These are phyloP conservation scores for Silene noctiflora DNA, from an alignment of 179 eudicot species.

Conservation along the genomic window DNA sequence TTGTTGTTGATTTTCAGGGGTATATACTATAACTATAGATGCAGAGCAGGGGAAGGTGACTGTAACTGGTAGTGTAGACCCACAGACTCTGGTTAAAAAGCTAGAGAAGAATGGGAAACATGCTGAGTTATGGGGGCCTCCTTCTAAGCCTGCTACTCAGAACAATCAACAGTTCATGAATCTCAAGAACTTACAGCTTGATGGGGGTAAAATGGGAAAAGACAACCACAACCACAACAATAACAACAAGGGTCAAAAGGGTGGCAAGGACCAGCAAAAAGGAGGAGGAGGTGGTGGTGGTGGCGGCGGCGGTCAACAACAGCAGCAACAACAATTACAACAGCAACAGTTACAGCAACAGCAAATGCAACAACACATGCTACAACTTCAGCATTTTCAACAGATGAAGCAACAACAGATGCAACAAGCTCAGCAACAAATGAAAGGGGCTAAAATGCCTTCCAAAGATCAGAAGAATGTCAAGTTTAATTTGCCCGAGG, in stretches of 20 bases:
- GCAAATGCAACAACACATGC: conserved; percentile 28
- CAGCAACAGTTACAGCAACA: conserved; percentile 21
- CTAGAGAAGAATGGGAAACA: conserved; percentile 75
- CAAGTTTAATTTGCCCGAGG: conserved; percentile 48
- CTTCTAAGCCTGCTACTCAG: conserved; percentile 21
- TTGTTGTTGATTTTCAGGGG: conserved; percentile 40
- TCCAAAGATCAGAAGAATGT: conserved; percentile 49
- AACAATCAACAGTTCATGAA: conserved; percentile 31
- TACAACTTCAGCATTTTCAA: too few relatives aligned
- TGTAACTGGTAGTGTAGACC: conserved; percentile 75
- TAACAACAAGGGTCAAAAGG: conserved; percentile 37
- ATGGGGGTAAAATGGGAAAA: conserved; percentile 47
- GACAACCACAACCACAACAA: conserved; percentile 15
- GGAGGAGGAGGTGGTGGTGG: conserved; percentile 19
- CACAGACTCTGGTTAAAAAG: conserved; percentile 53
- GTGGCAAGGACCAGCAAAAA: conserved; percentile 30
- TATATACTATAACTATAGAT: conserved; percentile 50
- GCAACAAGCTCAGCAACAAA: conserved; percentile 24
- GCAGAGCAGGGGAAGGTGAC: conserved; percentile 73
- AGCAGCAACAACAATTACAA: conserved; percentile 7
- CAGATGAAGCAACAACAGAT: too few relatives aligned
- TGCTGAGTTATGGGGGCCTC: conserved; percentile 68
- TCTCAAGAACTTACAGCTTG: conserved; percentile 54
- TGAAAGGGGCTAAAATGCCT: conserved; percentile 40
- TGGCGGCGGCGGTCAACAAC: neutral